Conservation (phyloP, 495 filamentous ascomycete species). For the Bryoglossum gracile region DNA sequence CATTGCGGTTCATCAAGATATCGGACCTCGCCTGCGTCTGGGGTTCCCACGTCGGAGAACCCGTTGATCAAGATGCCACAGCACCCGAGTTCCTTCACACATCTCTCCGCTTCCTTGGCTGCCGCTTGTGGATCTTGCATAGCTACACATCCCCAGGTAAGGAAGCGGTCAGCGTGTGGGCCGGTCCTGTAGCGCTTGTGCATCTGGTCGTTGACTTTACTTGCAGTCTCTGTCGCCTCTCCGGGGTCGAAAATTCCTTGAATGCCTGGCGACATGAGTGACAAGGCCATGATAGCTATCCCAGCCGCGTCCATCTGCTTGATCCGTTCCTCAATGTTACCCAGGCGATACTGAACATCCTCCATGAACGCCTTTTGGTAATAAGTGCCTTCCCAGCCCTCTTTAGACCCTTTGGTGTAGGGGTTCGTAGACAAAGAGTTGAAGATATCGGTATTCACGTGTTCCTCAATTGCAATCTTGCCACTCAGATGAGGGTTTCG, state of each 20-base stretch:
- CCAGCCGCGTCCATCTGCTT: neutral
- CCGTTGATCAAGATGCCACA: neutral
- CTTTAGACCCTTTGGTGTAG: too few species aligned
- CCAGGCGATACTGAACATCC: neutral
- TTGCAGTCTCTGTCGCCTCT: neutral
- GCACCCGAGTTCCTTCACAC: neutral
- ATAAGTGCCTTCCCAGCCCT: too few species aligned
- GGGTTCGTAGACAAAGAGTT: too few species aligned
- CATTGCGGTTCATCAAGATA: neutral
- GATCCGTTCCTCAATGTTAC: neutral
- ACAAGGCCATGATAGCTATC: neutral
- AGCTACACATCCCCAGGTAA: neutral
- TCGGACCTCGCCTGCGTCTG: neutral
- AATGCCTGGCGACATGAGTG: neutral
- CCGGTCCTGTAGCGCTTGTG: neutral
- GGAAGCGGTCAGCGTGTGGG: neutral
- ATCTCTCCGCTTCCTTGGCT: neutral
- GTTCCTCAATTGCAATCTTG: too few species aligned
- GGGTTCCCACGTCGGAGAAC: neutral
- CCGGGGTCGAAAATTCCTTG: neutral
- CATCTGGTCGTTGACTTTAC: neutral
- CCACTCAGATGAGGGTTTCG: too few species aligned
- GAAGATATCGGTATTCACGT: too few species aligned
- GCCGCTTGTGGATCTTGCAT: slow-evolving; percentile 1
- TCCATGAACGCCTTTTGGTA: neutral